Evolutionary conservation across 2,329 filamentous ascomycete species (phyloP).

Genomic region (Ascosphaera pollenicola): DNA sequence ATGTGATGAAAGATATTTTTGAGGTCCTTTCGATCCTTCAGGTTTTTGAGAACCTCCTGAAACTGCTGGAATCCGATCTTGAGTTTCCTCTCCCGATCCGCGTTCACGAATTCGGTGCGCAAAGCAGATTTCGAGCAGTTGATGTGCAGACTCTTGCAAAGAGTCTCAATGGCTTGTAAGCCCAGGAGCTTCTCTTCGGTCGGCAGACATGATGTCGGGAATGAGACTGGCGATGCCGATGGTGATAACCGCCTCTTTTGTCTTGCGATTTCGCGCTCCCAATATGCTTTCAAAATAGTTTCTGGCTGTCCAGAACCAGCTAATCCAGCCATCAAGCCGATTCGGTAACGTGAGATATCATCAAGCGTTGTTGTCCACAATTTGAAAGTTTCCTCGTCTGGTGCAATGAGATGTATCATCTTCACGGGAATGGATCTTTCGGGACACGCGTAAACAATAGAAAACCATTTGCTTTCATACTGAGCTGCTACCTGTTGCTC

Average conservation of each 20-base stretch:
- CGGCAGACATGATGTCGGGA: too few relatives aligned
- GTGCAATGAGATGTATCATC: slow-evolving; percentile 69
- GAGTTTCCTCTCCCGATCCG: slow-evolving; percentile 41
- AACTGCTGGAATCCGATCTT: slow-evolving; percentile 63
- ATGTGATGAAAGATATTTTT: slow-evolving; percentile 46
- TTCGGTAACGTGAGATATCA: slow-evolving; percentile 62
- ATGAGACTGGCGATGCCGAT: slow-evolving; percentile 1
- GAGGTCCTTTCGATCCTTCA: slow-evolving; percentile 72
- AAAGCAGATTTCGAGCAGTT: slow-evolving; percentile 62
- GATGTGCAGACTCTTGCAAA: slow-evolving; percentile 82
- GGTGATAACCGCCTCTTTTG: slow-evolving; percentile 27
- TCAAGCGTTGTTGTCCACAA: slow-evolving; percentile 73
- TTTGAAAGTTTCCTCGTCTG: slow-evolving; percentile 45
- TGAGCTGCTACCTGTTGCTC: slow-evolving; percentile 51
- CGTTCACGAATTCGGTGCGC: slow-evolving; percentile 48
- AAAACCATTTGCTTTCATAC: slow-evolving; percentile 59
- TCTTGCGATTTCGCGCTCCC: slow-evolving; percentile 63
- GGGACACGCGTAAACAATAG: slow-evolving; percentile 64
- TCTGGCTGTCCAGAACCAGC: slow-evolving; percentile 56
- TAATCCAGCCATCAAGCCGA: slow-evolving; percentile 74
- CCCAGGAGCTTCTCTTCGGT: slow-evolving; percentile 51
- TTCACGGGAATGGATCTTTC: slow-evolving; percentile 57
- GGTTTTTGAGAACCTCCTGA: slow-evolving; percentile 54
- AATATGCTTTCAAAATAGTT: slow-evolving; percentile 61
- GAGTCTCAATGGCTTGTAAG: slow-evolving; percentile 52